Evolutionary conservation across 768 basidiomycete genomes (phyloP).

Genomic region (Russula emetica): DNA sequence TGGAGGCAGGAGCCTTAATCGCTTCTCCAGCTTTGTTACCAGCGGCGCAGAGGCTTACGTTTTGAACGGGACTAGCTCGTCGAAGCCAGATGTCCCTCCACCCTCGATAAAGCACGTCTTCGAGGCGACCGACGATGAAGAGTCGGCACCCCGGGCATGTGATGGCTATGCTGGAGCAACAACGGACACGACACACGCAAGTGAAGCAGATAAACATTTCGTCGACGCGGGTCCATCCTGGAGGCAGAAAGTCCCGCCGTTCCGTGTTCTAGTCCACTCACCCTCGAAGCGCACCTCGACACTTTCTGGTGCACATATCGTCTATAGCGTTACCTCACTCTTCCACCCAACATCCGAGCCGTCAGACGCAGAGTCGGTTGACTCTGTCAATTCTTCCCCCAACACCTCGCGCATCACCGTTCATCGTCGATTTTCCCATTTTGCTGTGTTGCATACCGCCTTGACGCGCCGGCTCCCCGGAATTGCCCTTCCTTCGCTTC

Average conservation of each 20-base stretch:
- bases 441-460: constrained; percentile 70
- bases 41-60: constrained; percentile 83
- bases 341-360: constrained; percentile 42
- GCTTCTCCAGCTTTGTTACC: constrained; percentile 84
- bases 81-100: constrained; percentile 28
- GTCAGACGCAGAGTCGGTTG: constrained; percentile 28
- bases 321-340: constrained; percentile 73
- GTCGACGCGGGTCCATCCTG: constrained; percentile 68
- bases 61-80: constrained; percentile 53
- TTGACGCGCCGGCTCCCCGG: constrained; percentile 66
- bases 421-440: constrained; percentile 79
- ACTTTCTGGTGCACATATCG: constrained; percentile 65
- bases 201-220: constrained; percentile 64
- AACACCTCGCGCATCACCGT: constrained; percentile 63
- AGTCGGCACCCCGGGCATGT: constrained; percentile 38
- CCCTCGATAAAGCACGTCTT: constrained; percentile 28
- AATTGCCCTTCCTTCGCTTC: constrained; percentile 74
- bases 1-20: constrained; percentile 72
- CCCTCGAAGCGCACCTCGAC: constrained; percentile 69
- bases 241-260: constrained; percentile 68
- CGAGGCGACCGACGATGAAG: constrained; percentile 34
- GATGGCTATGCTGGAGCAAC: constrained; percentile 30
- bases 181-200: constrained; percentile 17
- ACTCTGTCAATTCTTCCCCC: constrained; percentile 30
- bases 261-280: constrained; percentile 72